Base-by-base conservation (phyloP, 2,329 filamentous ascomycete genomes). In the Chaetoscypha palmicola region DNA sequence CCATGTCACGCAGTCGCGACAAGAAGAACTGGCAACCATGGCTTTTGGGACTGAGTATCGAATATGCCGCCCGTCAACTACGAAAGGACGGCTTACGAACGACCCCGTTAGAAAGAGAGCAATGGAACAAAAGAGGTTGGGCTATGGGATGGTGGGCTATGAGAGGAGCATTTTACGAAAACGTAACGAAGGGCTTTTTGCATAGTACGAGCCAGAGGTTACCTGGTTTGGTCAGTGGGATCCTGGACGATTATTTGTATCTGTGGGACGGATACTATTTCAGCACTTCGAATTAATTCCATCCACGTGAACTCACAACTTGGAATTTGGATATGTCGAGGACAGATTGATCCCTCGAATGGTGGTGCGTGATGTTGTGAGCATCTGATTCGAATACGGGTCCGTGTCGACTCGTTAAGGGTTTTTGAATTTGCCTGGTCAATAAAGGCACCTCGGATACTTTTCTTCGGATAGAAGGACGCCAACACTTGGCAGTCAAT, bases 181-280 rank as follows among this genome's bases (percentile, higher is more conserved):
- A 89, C 57, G 74, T 96, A 48, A 94, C 88, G 37, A 86, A 86
- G 65, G 77, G 79, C 3, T 65, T 91, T 11, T 81, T 91, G 5
- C 71, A 71, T 22, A 83, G 81, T 26, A 56, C 56, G 16, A 53
- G 47, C 36, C 49, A 58, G 35, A 54, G 48, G 37, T 37, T 61
- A n/a, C 58, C 58, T 74, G 95, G 53, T 53, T 77, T 98, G 61
- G 72, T 95, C 19, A 85, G 82, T 7, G 87, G 86, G 45, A 83
- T 98, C 35, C 66, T 97, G 51, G 89, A 96, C 62, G 92, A 98
- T 64, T 98, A 98, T 62, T 87, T 95, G 65, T 97, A 94, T 63
- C 72, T 98, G 23, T 98, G 92, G 92, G 89, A 96, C 66, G 90
- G 94, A 58, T 97, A 96, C 65, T 94, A 97, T 66, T 98, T 97